Evolutionary conservation across 139 green algal genomes (phyloP), one percentile per base, ranked within the genome.

Genomic region (Chlorella sp.): DNA sequence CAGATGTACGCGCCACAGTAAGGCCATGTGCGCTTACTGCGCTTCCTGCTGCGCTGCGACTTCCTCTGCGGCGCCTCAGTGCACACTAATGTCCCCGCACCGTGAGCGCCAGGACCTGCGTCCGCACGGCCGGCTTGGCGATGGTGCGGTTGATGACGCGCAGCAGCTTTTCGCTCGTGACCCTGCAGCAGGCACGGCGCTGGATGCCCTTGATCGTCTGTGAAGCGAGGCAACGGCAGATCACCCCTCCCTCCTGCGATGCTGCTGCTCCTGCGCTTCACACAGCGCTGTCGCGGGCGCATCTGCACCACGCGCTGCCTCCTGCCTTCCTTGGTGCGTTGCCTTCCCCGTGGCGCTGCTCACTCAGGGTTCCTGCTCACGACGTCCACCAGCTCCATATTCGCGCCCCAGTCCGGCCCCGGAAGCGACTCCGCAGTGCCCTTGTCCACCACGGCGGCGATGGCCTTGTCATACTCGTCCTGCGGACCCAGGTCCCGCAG

Each of bases 61-160:
- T n/a, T n/a, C n/a, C n/a, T n/a, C n/a, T n/a, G n/a, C n/a, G n/a
- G n/a, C n/a, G n/a, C n/a, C n/a, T n/a, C n/a, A n/a, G n/a, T n/a
- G n/a, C n/a, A n/a, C n/a, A n/a, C n/a, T n/a, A n/a, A n/a, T n/a
- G n/a, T n/a, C n/a, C n/a, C n/a, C 76, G 51, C 27, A 88, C 80
- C 62, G 82, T 83, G 4, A 88, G 80, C 0, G 69, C 64, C 5
- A 90, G 80, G 6, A 90, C 35, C 73, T 88, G 82, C 10, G 78
- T 67, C n/a, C 85, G 77, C 23, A 75, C 73, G 65, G 77, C 81
- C 5, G 60, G 74, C 72, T 78, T 80, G 0, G 31, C 31, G 27
- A 88, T 62, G 3, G 30, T 62, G 0, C 72, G 59, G 2, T 71
- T 71, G 27, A 87, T 32, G 0, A 68, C 71, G 5, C 72, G 71